Evolutionary conservation across 23 red algal genomes (phyloP).

Genomic region (Cyanidium caldarium): DNA sequence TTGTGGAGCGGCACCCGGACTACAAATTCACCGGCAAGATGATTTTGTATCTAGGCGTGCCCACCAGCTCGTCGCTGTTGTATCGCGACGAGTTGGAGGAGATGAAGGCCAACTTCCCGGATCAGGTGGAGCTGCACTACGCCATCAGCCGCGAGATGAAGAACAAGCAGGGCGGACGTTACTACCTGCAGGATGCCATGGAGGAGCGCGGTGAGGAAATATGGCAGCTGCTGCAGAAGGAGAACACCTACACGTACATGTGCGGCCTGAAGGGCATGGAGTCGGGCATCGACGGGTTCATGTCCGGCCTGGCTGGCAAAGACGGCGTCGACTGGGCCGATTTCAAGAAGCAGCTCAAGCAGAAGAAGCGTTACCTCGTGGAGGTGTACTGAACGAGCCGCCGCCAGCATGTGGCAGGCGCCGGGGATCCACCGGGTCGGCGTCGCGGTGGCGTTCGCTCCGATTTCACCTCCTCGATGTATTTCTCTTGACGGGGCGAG

Average conservation of each 20-base stretch:
- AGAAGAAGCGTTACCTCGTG: constrained; percentile 52
- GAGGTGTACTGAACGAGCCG: constrained; percentile 59
- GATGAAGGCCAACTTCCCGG: constrained; percentile 72
- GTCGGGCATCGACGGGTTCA: constrained; percentile 68
- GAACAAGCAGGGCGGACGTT: constrained; percentile 53
- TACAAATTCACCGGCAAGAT: constrained; percentile 86
- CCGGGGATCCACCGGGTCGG: no score
- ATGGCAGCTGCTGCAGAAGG: constrained; percentile 61
- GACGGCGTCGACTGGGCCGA: constrained; percentile 57
- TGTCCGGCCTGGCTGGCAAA: constrained; percentile 46
- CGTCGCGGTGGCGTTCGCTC: no score
- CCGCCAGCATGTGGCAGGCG: no score
- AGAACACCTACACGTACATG: constrained; percentile 89
- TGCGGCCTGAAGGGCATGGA: constrained; percentile 95
- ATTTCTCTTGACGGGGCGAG: neutral
- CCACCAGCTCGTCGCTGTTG: constrained; percentile 70
- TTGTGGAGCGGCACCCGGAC: constrained; percentile 70
- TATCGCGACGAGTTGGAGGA: constrained; percentile 89
- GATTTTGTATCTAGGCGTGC: constrained; percentile 93
- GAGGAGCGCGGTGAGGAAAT: constrained; percentile 77
- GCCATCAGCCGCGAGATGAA: constrained; percentile 82
- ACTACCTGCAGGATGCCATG: constrained; percentile 95
- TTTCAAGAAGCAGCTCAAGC: constrained; percentile 72
- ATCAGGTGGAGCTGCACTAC: constrained; percentile 57
- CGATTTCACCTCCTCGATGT: no score